Percentiles rank a stretch among this genome's conserved stretches.
Evolutionary conservation across 352 stramenopile species (phyloP).

Genomic region (Globisporangium apiculatum): DNA sequence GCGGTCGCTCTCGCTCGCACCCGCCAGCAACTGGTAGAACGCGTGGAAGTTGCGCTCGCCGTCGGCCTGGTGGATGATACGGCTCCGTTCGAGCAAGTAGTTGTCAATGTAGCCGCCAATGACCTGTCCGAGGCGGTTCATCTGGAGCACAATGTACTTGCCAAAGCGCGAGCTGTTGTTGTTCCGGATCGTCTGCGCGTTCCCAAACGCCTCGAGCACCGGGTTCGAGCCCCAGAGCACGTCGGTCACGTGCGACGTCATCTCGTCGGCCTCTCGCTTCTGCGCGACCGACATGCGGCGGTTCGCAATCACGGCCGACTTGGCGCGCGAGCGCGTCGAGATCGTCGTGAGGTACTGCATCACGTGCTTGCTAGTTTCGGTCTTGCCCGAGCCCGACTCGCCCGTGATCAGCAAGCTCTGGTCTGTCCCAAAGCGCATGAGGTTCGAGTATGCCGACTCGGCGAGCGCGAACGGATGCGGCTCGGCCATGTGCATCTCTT

Average conservation of each 20-base stretch:
- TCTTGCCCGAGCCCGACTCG: conserved; percentile 90
- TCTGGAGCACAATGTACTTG: conserved; percentile 85
- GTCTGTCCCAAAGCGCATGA: conserved; percentile 84
- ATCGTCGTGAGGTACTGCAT: conserved; percentile 92
- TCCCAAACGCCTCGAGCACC: conserved; percentile 81
- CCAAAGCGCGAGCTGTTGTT: conserved; percentile 85
- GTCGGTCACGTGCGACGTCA: conserved; percentile 63
- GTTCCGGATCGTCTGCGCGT: conserved; percentile 84
- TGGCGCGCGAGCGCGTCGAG: conserved; percentile 57
- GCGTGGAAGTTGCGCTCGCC: conserved; percentile 92
- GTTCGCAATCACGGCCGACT: conserved; percentile 65
- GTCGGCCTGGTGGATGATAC: conserved; percentile 79
- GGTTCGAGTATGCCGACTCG: conserved; percentile 82
- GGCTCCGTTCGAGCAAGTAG: conserved; percentile 91
- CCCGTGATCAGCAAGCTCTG: conserved; percentile 84
- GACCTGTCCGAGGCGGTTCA: conserved; percentile 75
- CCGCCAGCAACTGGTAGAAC: conserved; percentile 90
- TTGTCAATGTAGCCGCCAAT: conserved; percentile 83
- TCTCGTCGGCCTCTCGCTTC: conserved; percentile 64
- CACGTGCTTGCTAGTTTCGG: conserved; percentile 95
- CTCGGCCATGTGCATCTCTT: conserved; percentile 74
- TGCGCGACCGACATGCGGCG: conserved; percentile 73
- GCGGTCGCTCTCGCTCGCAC: conserved; percentile 41
- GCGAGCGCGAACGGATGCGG: conserved; percentile 84
- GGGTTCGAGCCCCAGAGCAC: conserved; percentile 77